Conservation (phyloP, 75 land plant genomes). For the Pinus tabuliformis region DNA sequence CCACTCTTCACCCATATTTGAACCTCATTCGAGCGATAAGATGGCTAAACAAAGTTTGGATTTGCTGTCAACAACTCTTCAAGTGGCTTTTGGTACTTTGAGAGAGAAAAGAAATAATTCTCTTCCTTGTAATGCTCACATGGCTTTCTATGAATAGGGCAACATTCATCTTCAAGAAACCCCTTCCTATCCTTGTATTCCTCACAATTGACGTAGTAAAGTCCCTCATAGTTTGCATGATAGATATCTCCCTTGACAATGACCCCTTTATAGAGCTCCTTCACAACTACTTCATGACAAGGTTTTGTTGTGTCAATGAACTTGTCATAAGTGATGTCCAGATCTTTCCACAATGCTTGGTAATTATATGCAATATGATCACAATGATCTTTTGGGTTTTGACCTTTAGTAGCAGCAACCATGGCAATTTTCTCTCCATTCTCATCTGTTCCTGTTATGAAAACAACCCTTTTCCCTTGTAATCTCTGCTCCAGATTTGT, state of each 20-base stretch:
- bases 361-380: constrained; percentile 77
- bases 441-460: constrained; percentile 97
- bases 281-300: constrained; percentile 78
- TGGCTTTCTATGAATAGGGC: constrained; percentile 90
- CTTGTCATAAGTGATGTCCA: constrained; percentile 86
- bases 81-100: constrained; percentile 79
- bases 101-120: constrained; percentile 93
- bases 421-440: constrained; percentile 99
- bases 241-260: constrained; percentile 89
- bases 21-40: constrained; percentile 94
- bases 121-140: constrained; percentile 85
- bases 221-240: constrained; percentile 91
- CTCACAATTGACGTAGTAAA: constrained; percentile 96
- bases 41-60: constrained; percentile 91
- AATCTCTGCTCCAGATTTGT: no score
- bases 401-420: constrained; percentile 69
- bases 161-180: constrained; percentile 70
- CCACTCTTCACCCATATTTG: constrained; percentile 90
- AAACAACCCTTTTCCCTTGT: constrained; percentile 80
- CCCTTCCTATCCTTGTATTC: constrained; percentile 99
- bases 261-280: constrained; percentile 80
- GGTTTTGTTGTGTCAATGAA: constrained; percentile 89
- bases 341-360: constrained; percentile 84
- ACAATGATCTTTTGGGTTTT: constrained; percentile 87
- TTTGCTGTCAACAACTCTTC: constrained; percentile 67